A percentile compares a stretch with the other conserved stretches of the same genome.
Evolutionary conservation across 2,329 filamentous ascomycete genomes (phyloP).

Genomic region (Acrodontium crateriforme): DNA sequence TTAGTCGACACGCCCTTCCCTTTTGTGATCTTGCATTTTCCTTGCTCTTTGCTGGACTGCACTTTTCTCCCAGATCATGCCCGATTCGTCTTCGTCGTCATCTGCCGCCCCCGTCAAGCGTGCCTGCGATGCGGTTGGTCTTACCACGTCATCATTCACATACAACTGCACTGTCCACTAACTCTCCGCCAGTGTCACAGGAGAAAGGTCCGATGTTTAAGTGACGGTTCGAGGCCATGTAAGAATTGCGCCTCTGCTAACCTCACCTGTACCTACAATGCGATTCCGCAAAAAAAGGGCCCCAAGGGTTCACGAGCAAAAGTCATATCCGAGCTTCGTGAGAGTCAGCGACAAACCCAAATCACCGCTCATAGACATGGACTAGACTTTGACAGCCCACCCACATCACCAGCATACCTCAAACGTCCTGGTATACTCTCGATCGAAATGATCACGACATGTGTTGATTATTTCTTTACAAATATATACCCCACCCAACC

Average conservation of each 20-base stretch:
- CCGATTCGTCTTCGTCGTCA: not conserved
- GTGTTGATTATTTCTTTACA: slow-evolving; percentile 47
- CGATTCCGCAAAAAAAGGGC: slow-evolving; percentile 50
- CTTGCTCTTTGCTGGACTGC: not conserved
- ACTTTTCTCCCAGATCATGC: not conserved
- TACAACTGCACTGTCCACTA: no score
- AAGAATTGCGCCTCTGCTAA: slow-evolving; percentile 47
- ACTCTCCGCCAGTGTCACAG: no score
- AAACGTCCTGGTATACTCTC: slow-evolving; percentile 36
- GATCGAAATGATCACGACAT: slow-evolving; percentile 36
- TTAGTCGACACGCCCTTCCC: not conserved
- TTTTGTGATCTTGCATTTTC: not conserved
- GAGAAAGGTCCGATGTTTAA: slow-evolving; percentile 38
- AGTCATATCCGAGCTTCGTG: slow-evolving; percentile 48
- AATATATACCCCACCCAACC: slow-evolving; percentile 53
- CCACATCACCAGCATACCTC: slow-evolving; percentile 28
- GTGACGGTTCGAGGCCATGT: slow-evolving; percentile 39
- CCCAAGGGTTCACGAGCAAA: slow-evolving; percentile 49
- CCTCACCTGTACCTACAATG: slow-evolving; percentile 50
- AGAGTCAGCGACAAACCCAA: slow-evolving; percentile 34
- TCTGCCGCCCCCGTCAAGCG: not conserved
- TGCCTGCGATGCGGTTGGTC: slow-evolving; percentile 1
- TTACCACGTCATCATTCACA: no score
- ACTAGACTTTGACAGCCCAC: slow-evolving; percentile 28
- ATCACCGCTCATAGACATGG: slow-evolving; percentile 27